phyloP scores from a whole-genome alignment of 257 asterid species.

The Schizonepeta tenuifolia region DNA sequence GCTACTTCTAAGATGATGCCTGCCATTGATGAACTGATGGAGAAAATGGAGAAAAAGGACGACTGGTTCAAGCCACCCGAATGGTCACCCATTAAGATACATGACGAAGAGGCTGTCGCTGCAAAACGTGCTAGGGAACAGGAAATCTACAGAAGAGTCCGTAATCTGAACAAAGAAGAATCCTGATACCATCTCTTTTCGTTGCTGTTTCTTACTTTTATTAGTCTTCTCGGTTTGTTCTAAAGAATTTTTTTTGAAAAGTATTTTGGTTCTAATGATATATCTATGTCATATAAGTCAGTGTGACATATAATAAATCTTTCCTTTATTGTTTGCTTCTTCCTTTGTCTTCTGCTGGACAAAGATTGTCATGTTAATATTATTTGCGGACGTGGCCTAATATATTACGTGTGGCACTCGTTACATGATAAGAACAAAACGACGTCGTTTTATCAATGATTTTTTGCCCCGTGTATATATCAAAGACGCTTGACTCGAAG shows the following conservation, averaged over 20 bases:
- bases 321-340: neutral
- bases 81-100: slow-evolving; percentile 90
- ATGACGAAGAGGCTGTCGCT: slow-evolving; percentile 90
- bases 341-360: neutral
- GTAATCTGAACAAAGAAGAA: slow-evolving; percentile 66
- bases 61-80: slow-evolving; percentile 76
- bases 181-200: slow-evolving; percentile 43
- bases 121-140: slow-evolving; percentile 82
- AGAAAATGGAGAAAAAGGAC: slow-evolving; percentile 40
- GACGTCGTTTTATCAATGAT: too few species aligned
- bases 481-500: too few species aligned
- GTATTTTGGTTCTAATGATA: neutral
- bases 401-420: too few species aligned
- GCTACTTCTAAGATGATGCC: slow-evolving; percentile 63
- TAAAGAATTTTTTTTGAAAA: too few species aligned
- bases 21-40: slow-evolving; percentile 43
- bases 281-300: neutral
- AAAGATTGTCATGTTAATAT: too few species aligned
- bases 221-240: neutral
- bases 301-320: slow-evolving; percentile 11
- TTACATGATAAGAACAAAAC: too few species aligned
- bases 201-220: neutral
- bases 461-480: too few species aligned
- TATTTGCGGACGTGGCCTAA: too few species aligned
- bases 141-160: slow-evolving; percentile 55